Evolutionary conservation across 345 rosid genomes (phyloP).

Genomic region (Corchorus capsularis): DNA sequence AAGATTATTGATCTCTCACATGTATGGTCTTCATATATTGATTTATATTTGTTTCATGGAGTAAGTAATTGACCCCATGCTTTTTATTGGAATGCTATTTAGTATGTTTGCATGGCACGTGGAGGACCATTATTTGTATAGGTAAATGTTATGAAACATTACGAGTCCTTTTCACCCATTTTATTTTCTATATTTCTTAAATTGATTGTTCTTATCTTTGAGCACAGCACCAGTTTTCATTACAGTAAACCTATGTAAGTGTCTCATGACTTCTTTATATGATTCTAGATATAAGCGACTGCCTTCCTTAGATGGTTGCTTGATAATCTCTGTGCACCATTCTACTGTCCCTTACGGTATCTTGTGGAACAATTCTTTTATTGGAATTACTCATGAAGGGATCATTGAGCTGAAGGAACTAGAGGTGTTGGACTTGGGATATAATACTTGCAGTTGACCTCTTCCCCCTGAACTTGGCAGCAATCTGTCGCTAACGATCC

Average conservation of each 20-base stretch:
- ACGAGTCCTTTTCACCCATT: background rate
- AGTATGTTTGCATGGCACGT: slow-evolving; percentile 99
- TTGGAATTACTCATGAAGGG: too few species aligned
- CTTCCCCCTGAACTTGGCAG: too few species aligned
- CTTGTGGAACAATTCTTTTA: too few species aligned
- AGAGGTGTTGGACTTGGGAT: too few species aligned
- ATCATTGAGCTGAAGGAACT: too few species aligned
- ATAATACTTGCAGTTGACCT: too few species aligned
- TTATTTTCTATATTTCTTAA: slow-evolving; percentile 8
- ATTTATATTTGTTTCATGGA: slow-evolving; percentile 66
- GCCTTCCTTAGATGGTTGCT: too few species aligned
- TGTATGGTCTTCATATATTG: slow-evolving; percentile 14
- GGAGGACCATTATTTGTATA: slow-evolving; percentile 97
- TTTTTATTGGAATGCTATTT: slow-evolving; percentile 98
- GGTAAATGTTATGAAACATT: slow-evolving; percentile 47
- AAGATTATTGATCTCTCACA: slow-evolving; percentile 5
- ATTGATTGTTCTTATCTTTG: slow-evolving; percentile 1
- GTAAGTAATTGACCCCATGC: slow-evolving; percentile 99
- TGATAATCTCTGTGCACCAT: too few species aligned
- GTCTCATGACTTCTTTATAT: too few species aligned
- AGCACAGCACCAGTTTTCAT: slow-evolving; percentile 89
- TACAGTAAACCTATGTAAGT: slow-evolving; percentile 52
- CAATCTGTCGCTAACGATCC: too few species aligned
- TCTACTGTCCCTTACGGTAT: too few species aligned
- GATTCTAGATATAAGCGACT: too few species aligned